phyloP scores from a whole-genome alignment of 2,329 filamentous ascomycete species.

The Monosporascus ibericus region DNA sequence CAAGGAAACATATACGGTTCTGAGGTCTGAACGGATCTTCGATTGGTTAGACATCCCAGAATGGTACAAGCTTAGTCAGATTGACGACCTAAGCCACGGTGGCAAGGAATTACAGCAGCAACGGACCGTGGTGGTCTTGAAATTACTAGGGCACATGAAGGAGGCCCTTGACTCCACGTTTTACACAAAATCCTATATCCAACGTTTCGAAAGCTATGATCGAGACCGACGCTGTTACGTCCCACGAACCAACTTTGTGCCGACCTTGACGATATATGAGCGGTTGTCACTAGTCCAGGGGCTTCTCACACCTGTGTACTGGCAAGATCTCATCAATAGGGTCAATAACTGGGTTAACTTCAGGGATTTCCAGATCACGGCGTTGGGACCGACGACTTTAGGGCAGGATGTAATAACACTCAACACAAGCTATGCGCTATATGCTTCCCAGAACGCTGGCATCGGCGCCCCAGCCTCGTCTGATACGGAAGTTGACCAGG shows the following conservation, averaged over 20 bases:
- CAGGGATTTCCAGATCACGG: not conserved
- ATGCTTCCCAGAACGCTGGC: not conserved
- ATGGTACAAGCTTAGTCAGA: constrained; percentile 7
- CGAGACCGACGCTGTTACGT: constrained; percentile 15
- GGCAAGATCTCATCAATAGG: constrained; percentile 13
- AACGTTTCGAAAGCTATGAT: constrained; percentile 3
- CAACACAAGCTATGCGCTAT: too few species aligned
- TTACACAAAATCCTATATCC: not conserved
- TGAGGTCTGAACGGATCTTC: constrained; percentile 14
- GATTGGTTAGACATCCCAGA: constrained; percentile 8
- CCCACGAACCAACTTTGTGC: not conserved
- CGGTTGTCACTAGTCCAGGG: constrained; percentile 18
- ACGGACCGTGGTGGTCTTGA: not conserved
- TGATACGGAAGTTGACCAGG: not conserved
- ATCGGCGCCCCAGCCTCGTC: not conserved
- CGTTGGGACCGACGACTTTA: not conserved
- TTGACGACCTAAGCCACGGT: not conserved
- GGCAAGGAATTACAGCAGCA: not conserved
- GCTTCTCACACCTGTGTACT: constrained; percentile 33
- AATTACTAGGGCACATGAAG: constrained; percentile 4
- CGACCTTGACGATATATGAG: constrained; percentile 2
- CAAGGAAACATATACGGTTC: not conserved
- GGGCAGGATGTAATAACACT: not conserved
- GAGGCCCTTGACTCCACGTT: constrained; percentile 1
- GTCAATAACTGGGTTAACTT: not conserved